Conservation (phyloP, 345 rosid genomes). For the Populus pruinosa region DNA sequence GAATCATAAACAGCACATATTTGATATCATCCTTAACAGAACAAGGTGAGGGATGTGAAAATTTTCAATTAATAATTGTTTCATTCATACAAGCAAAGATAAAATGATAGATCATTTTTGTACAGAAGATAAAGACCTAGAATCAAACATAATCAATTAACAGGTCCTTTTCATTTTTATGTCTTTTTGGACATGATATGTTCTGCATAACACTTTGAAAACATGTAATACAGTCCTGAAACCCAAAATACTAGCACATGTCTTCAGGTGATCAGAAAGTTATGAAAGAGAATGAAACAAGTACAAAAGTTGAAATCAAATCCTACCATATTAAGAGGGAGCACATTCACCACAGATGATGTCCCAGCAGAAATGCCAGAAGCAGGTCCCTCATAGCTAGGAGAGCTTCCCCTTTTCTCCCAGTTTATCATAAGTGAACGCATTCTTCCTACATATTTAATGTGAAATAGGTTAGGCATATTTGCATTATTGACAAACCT, state of each 20-base stretch:
- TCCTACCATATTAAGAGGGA: constrained; percentile 50
- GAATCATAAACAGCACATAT: neutral
- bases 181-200: neutral
- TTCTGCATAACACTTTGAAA: neutral
- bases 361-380: constrained; percentile 38
- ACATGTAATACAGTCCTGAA: neutral
- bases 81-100: neutral
- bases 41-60: neutral
- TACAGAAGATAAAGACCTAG: neutral
- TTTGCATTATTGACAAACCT: constrained; percentile 15
- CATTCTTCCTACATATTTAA: constrained; percentile 52
- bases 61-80: neutral
- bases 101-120: neutral
- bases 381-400: constrained; percentile 50
- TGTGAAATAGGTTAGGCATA: constrained; percentile 10
- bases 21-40: neutral
- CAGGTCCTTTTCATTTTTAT: neutral
- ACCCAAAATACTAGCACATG: neutral
- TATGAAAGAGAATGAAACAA: neutral
- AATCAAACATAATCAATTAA: neutral
- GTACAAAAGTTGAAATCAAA: constrained; percentile 3
- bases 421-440: constrained; percentile 57
- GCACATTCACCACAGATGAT: constrained; percentile 41
- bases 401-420: constrained; percentile 73
- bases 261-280: neutral